Evolutionary conservation across 306 rosid species (phyloP).

Genomic region (Luffa acutangula): DNA sequence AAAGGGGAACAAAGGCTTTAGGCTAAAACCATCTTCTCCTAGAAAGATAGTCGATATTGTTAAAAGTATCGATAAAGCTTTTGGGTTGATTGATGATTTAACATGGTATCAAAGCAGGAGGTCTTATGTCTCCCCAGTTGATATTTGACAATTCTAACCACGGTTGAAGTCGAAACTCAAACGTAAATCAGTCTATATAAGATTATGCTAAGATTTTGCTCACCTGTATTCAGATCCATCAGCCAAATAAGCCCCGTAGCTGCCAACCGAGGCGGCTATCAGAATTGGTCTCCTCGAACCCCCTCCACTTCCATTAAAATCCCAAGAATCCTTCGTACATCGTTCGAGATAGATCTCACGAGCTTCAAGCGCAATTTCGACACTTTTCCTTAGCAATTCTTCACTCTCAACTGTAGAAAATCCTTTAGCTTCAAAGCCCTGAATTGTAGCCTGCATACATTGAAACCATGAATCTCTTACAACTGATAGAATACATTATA

Average conservation of each 20-base stretch:
- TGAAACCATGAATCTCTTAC: not conserved
- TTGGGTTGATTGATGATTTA: too few species aligned
- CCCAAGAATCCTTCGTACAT: constrained; percentile 50
- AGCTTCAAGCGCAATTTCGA: constrained; percentile 69
- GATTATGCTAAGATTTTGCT: not conserved
- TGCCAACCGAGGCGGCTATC: constrained; percentile 87
- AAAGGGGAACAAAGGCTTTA: not conserved
- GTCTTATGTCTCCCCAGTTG: too few species aligned
- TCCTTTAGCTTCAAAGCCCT: constrained; percentile 85
- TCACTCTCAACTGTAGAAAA: constrained; percentile 55
- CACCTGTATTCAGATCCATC: constrained; percentile 36
- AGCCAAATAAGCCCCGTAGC: constrained; percentile 84
- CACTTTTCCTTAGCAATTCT: constrained; percentile 58
- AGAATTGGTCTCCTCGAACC: constrained; percentile 37
- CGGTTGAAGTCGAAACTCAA: not conserved
- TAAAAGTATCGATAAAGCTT: too few species aligned
- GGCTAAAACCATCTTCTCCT: not conserved
- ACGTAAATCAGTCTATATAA: not conserved
- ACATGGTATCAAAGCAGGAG: too few species aligned
- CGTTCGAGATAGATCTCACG: constrained; percentile 48
- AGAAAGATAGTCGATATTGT: not conserved
- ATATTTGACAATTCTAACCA: not conserved
- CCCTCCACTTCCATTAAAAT: constrained; percentile 23
- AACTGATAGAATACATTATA: not conserved
- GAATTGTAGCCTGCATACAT: constrained; percentile 64